These are phyloP conservation scores for Croton setiger DNA, from an alignment of 441 rosid species.

Conservation along the genomic window DNA sequence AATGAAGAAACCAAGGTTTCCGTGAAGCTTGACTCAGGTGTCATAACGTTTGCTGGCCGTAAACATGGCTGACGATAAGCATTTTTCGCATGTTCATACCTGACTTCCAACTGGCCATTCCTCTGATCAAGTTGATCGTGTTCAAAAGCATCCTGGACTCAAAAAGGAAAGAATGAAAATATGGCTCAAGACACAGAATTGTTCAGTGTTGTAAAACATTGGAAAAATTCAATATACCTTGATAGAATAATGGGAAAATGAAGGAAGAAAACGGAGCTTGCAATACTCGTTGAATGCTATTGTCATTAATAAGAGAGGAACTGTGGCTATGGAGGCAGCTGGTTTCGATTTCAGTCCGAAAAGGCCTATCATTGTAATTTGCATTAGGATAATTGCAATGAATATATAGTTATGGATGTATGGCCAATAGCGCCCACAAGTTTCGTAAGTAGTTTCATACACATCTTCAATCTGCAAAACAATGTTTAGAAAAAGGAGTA, in stretches of 20 bases:
- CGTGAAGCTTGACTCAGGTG: constrained; percentile 34
- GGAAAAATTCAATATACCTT: constrained; percentile 41
- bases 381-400: constrained; percentile 76
- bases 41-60: constrained; percentile 29
- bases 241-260: constrained; percentile 51
- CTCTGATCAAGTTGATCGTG: constrained; percentile 61
- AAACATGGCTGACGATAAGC: constrained; percentile 58
- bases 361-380: constrained; percentile 86
- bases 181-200: no score
- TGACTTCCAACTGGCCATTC: constrained; percentile 41
- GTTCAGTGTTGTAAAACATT: background rate
- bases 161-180: background rate
- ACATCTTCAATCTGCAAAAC: constrained; percentile 75
- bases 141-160: constrained; percentile 57
- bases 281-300: constrained; percentile 80
- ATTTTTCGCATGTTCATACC: constrained; percentile 39
- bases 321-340: constrained; percentile 66
- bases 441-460: constrained; percentile 61
- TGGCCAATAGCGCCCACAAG: constrained; percentile 82
- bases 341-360: constrained; percentile 90
- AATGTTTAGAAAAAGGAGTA: background rate
- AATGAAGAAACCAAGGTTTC: constrained; percentile 41
- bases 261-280: constrained; percentile 81
- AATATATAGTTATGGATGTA: constrained; percentile 68
- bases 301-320: constrained; percentile 70